Percentiles rank a stretch among this genome's conserved stretches.
Conservation (phyloP, 139 green algal species). For the Closterium sp. region DNA sequence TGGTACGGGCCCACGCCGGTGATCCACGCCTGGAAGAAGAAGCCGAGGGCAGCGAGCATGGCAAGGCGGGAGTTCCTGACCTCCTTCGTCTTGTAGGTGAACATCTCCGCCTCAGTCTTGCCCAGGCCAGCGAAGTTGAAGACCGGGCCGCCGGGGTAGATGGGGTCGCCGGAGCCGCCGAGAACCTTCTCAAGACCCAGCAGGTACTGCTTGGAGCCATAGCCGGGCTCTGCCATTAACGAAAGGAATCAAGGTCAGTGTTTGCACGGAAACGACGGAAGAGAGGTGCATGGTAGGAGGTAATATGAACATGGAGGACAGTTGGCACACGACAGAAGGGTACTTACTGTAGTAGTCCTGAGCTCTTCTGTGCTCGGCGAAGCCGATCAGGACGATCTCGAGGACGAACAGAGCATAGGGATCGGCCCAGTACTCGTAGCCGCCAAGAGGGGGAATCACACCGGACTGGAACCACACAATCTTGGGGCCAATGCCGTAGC, state of each 20-base stretch:
- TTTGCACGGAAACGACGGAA: too few relatives aligned
- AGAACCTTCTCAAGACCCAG: constrained; percentile 82
- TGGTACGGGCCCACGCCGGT: constrained; percentile 67
- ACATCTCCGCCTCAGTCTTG: constrained; percentile 72
- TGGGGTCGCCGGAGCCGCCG: constrained; percentile 65
- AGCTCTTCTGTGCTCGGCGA: constrained; percentile 78
- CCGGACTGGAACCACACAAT: constrained; percentile 85
- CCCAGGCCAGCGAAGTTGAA: constrained; percentile 96
- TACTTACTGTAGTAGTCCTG: constrained; percentile 41
- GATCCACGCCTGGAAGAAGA: constrained; percentile 80
- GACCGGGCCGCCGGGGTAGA: constrained; percentile 90
- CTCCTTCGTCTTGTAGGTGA: constrained; percentile 90
- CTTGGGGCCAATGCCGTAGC: constrained; percentile 74
- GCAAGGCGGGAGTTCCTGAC: constrained; percentile 92
- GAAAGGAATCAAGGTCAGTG: too few relatives aligned
- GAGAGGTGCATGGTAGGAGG: too few relatives aligned
- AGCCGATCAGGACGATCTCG: constrained; percentile 90
- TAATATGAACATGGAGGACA: too few relatives aligned
- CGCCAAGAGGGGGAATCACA: constrained; percentile 77
- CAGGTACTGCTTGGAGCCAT: constrained; percentile 92
- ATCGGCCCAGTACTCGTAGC: constrained; percentile 82
- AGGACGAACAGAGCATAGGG: constrained; percentile 93
- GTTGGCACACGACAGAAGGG: neutral
- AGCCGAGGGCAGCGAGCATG: constrained; percentile 62
- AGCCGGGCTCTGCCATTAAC: constrained; percentile 67